Base-by-base conservation (phyloP, 345 rosid species). In the Rhodamnia rubescens region DNA sequence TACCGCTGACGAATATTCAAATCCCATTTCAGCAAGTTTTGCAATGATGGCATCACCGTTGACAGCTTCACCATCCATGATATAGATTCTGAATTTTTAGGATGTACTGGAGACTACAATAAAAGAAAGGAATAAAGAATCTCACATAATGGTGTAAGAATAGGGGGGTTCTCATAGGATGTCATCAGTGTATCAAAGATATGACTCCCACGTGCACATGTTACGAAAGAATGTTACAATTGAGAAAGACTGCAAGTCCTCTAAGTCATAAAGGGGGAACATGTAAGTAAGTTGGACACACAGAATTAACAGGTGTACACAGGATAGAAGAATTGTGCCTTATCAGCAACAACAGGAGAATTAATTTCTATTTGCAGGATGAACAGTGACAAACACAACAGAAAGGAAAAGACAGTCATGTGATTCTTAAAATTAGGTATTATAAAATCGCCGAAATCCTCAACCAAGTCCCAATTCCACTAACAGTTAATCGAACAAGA, bases 21-120 rank as follows among this genome's bases (percentile, higher is more conserved):
- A 96, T 74, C 98, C 96, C 97, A 95, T 95, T 86, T 93, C 94
- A 47, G 90, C 86, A 53, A 95, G 93, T 78, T 90, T 91, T 64
- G 83, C 89, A 85, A 90, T 56, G 44, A 84, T 90, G 85, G 90
- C 87, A 84, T 87, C 90, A 22, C 89, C 85, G 54, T 88, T 81
- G 83, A 85, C 78, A 53, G 61, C 83, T 21, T 59, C 42, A 8
- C 51, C 87, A 84, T 85, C 90, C 98, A 92, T 93, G 57, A 32
- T 16, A 32, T 69, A 36, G 47, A 69, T 69, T 69, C 47, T 69
- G 80, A 69, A 18, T 18, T 18, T 69, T 69, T 8, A 69, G 26
- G 80, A 69, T 36, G 80, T 47, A 69, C 47, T 8, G 80, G 80
- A 69, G 47, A 36, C 47, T 36, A 69, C 80, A 69, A 69, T 36